Evolutionary conservation across 2,329 filamentous ascomycete species (phyloP), one percentile per base, ranked within the genome.

Genomic region (Nectriaceae sp.): DNA sequence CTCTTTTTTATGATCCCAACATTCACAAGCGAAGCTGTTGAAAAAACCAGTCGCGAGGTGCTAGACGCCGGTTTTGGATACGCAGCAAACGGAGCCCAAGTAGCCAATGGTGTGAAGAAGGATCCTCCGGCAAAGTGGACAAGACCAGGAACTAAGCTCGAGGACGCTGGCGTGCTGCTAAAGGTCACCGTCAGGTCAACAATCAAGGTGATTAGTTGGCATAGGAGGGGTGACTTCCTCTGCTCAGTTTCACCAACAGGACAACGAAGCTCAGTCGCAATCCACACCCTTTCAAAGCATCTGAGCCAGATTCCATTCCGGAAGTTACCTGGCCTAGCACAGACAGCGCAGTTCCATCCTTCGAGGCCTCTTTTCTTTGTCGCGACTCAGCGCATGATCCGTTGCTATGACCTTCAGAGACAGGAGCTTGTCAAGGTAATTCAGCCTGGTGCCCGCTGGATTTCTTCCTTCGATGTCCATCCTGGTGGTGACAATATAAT

Each of bases 251-350:
- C 90, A 42, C 91, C 94, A 1, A 80, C 82, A 11, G 88, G 88
- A 24, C 85, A 89, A 65, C 81, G 83, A 58, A 87, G 83, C 63
- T 90, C 94, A 4, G 90, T 99, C 44, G 87, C 90, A 45, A 96
- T 99, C 53, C 94, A 99, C 74, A 97, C 93, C 0, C 77, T 99
- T 52, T 94, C 89, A 48, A 96, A 96, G 70, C 94, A 99, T 72
- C 81, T 93, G 39, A 97, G 91, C 3, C 94, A 99, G 70, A 86
- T 94, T 56, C 95, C 94, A 21, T 97, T 99, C 83, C 88, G 90
- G 52, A 79, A 78, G 46, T 70, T 83, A 22, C 85, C 90, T 40
- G 90, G 87, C 40, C 78, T 89, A 47, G 80, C 92, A 2, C 93
- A 97, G 71, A 88, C 88, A 1, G 92, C 91, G 4, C 90, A 92